These are phyloP conservation scores for Ciborinia camelliae DNA, from an alignment of 2,329 filamentous ascomycete genomes.

Conservation along the genomic window DNA sequence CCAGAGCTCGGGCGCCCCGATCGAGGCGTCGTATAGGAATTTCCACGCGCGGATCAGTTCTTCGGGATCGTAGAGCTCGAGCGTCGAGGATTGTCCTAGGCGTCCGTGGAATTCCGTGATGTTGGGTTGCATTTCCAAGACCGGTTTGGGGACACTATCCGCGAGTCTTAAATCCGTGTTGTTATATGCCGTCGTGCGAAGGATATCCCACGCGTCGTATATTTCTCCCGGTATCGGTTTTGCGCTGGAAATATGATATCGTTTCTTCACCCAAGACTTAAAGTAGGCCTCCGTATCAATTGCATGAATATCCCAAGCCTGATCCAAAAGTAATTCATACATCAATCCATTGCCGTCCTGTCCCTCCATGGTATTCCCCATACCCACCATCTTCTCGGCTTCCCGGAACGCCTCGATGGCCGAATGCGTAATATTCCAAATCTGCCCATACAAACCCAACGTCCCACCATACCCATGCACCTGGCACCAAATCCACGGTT, in stretches of 20 bases:
- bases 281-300: conserved; percentile 48
- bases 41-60: not conserved
- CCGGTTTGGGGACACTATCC: not conserved
- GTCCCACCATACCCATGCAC: conserved; percentile 50
- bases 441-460: conserved; percentile 49
- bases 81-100: not conserved
- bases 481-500: conserved; percentile 54
- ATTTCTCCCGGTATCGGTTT: conserved; percentile 36
- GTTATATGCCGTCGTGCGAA: conserved; percentile 36
- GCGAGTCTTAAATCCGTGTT: not conserved
- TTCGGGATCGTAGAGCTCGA: not conserved
- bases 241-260: conserved; percentile 38
- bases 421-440: conserved; percentile 47
- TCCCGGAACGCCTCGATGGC: conserved; percentile 44
- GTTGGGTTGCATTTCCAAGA: not conserved
- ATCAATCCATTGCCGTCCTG: conserved; percentile 53
- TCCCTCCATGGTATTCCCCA: conserved; percentile 48
- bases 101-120: not conserved
- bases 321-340: conserved; percentile 49
- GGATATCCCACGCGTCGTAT: conserved; percentile 46
- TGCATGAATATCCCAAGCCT: conserved; percentile 46
- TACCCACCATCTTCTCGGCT: conserved; percentile 45
- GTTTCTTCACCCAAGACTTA: conserved; percentile 43
- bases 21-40: not conserved
- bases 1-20: not conserved